Evolutionary conservation across 176 grass and related monocot species (phyloP).

Genomic region (Avena insularis): DNA sequence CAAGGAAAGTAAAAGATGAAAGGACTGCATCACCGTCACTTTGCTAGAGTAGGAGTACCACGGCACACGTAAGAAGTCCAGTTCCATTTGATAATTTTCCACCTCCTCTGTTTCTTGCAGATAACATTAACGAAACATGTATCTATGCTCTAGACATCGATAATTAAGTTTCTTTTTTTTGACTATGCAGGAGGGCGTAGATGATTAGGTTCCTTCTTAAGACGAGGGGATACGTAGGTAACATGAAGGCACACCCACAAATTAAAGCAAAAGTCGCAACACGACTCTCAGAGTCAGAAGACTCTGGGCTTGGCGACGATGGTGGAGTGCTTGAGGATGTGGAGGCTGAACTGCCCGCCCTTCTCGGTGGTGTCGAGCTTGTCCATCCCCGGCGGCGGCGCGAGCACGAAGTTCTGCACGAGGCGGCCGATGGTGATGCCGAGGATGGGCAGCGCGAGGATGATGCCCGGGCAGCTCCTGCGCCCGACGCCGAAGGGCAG

Average conservation of each 20-base stretch:
- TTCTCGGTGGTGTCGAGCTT: constrained; percentile 82
- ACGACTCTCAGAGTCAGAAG: constrained; percentile 31
- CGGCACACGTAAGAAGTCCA: not conserved
- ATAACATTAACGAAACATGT: constrained; percentile 4
- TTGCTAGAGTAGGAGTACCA: no score
- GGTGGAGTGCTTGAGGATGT: constrained; percentile 80
- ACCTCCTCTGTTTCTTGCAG: not conserved
- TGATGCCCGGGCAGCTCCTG: constrained; percentile 79
- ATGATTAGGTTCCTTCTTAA: no score
- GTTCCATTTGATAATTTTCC: not conserved
- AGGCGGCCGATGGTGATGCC: constrained; percentile 79
- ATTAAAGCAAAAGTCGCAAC: not conserved
- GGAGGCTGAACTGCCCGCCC: constrained; percentile 82
- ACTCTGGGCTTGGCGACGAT: constrained; percentile 70
- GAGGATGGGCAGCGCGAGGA: constrained; percentile 85
- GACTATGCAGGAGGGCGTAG: no score
- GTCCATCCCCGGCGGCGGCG: constrained; percentile 58
- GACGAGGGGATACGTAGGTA: not conserved
- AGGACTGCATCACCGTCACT: not conserved
- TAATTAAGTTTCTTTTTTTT: not conserved
- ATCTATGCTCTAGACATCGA: not conserved
- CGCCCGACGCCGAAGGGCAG: constrained; percentile 78
- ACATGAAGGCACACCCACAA: no score
- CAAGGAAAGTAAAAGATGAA: not conserved
- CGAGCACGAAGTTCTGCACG: constrained; percentile 80